These are phyloP conservation scores for Umbilicaria muhlenbergii DNA, from an alignment of 495 filamentous ascomycete species.

Conservation along the genomic window DNA sequence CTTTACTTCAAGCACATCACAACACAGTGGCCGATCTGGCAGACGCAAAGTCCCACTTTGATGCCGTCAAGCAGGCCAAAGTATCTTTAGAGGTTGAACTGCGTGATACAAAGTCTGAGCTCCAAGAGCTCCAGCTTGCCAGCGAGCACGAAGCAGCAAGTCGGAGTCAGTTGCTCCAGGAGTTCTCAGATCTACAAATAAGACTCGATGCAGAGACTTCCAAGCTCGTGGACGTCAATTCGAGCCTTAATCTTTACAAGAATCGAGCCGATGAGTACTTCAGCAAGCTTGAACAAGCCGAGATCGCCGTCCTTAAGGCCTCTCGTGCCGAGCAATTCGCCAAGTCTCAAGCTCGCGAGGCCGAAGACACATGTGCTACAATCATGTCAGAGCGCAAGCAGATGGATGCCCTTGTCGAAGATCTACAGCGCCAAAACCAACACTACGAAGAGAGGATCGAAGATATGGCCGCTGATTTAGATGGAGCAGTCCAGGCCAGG, in stretches of 20 bases:
- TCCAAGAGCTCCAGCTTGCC: constrained; percentile 59
- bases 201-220: constrained; percentile 79
- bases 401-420: constrained; percentile 77
- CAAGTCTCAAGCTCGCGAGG: constrained; percentile 71
- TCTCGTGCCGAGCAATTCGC: constrained; percentile 86
- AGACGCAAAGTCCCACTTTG: constrained; percentile 73
- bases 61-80: constrained; percentile 67
- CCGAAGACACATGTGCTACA: constrained; percentile 77
- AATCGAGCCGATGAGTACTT: constrained; percentile 92
- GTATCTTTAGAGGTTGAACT: constrained; percentile 75
- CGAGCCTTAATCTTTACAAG: constrained; percentile 82
- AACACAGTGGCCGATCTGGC: constrained; percentile 68
- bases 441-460: constrained; percentile 81
- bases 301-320: constrained; percentile 89
- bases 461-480: constrained; percentile 79
- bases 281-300: constrained; percentile 91
- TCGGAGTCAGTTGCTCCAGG: constrained; percentile 75
- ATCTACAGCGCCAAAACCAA: constrained; percentile 79
- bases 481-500: constrained; percentile 75
- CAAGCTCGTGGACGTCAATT: constrained; percentile 66
- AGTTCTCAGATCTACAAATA: constrained; percentile 90
- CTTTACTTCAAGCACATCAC: constrained; percentile 71
- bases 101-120: constrained; percentile 66
- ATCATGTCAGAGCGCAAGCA: constrained; percentile 88
- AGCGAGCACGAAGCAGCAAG: constrained; percentile 74